Base-by-base conservation (phyloP, 352 stramenopile genomes). In the Hyaloperonospora arabidopsidis region DNA sequence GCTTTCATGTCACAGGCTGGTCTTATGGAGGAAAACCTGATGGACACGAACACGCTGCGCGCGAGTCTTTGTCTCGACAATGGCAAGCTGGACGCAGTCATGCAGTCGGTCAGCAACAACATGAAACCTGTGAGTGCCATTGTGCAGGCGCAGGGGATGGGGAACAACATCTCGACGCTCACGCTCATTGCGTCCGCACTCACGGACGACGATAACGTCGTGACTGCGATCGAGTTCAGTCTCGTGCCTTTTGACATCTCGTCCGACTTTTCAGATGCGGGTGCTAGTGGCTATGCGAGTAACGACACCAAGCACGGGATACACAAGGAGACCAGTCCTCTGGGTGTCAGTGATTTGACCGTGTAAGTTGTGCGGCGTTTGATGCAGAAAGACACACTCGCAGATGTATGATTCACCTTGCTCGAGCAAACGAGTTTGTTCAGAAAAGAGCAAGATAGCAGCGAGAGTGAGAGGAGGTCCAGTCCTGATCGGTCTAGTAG, bases 211-310 rank as follows among this genome's bases (percentile, higher is more conserved):
- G 54, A 70, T 38, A 75, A 74, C 40, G 68, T 70, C 12, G 57
- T 76, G 22, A 61, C 61, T 25, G 61, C 67, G 39, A 60, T 88
- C 52, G 75, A 88, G 57, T 84, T 88, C 38, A 83, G 72, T 41
- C 59, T 88, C 12, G 73, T 87, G 46, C 74, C 72, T 8, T 70
- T 87, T 28, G 76, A 87, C 54, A 81, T 73, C 49, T 76, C 62
- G 43, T 75, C 73, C 0, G 64, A 76, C 7, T 53, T 67, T 21
- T 52, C 59, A 18, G 64, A 32, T 15, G 62, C 58, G 5, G 65
- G 25, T 36, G 36, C 32, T 22, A 40, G 29, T 14, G 28, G 18
- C 12, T 68, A 68, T 46, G 12, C 48, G 14, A 65, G 40, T 41
- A 40, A 63, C n/a, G 46, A 32, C 0, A 32, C 61, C 7, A 67